A percentile compares a stretch with the other conserved stretches of the same genome.
Conservation (phyloP, 2,329 filamentous ascomycete species). For the Monilinia polystroma region DNA sequence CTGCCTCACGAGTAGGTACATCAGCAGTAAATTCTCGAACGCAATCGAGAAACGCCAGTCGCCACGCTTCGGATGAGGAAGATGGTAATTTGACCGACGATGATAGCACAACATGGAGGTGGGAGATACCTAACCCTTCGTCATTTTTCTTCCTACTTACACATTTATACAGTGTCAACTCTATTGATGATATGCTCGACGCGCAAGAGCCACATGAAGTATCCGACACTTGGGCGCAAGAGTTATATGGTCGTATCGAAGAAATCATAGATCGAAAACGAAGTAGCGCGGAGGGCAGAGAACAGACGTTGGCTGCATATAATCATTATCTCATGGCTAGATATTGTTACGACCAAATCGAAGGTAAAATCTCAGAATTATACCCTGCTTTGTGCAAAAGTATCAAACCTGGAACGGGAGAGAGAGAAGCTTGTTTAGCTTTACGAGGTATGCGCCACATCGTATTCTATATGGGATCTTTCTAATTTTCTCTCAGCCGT, state of each 20-base stretch:
- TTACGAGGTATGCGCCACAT: slow-evolving; percentile 49
- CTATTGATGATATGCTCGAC: slow-evolving; percentile 41
- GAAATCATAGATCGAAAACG: slow-evolving; percentile 68
- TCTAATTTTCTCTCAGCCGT: slow-evolving; percentile 48
- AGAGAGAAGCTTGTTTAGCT: slow-evolving; percentile 61
- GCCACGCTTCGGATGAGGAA: slow-evolving; percentile 55
- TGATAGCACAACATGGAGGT: slow-evolving; percentile 52
- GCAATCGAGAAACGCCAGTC: slow-evolving; percentile 49
- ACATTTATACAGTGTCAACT: slow-evolving; percentile 20
- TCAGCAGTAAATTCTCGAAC: slow-evolving; percentile 50
- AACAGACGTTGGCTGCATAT: slow-evolving; percentile 57
- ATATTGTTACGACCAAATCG: slow-evolving; percentile 60
- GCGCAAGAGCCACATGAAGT: slow-evolving; percentile 50
- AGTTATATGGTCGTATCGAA: slow-evolving; percentile 58
- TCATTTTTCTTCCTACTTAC: background rate
- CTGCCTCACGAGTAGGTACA: slow-evolving; percentile 48
- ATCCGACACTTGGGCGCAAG: slow-evolving; percentile 49
- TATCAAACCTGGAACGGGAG: slow-evolving; percentile 60
- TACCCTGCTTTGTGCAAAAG: slow-evolving; percentile 61
- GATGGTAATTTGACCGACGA: slow-evolving; percentile 53
- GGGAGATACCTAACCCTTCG: slow-evolving; percentile 3
- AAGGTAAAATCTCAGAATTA: slow-evolving; percentile 54
- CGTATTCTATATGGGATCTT: background rate
- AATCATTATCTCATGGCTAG: slow-evolving; percentile 59
- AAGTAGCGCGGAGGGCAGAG: slow-evolving; percentile 62